phyloP scores from a whole-genome alignment of 805 yeast genomes.

The Starmerella roubikii region DNA sequence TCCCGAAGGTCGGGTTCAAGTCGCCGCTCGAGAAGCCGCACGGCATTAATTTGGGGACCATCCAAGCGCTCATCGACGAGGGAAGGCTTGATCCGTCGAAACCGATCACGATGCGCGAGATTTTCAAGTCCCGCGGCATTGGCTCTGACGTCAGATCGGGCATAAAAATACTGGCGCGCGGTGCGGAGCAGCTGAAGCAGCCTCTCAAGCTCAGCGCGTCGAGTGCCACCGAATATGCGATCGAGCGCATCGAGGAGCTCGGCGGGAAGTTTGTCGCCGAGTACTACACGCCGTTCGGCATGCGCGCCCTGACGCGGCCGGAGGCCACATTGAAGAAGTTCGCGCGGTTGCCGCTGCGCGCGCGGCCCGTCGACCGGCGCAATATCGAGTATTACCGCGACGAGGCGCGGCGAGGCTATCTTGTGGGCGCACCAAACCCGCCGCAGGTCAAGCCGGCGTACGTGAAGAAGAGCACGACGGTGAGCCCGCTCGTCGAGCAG shows the following conservation, averaged over 20 bases:
- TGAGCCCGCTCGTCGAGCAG: conserved; percentile 18
- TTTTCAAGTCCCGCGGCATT: conserved; percentile 62
- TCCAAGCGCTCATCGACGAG: conserved; percentile 55
- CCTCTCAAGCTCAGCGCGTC: conserved; percentile 72
- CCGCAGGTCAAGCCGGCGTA: conserved; percentile 21
- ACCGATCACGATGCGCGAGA: conserved; percentile 56
- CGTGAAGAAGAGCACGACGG: conserved; percentile 7
- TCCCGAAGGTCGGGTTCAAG: conserved; percentile 81
- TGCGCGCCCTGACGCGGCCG: conserved; percentile 67
- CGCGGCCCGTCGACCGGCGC: conserved; percentile 74
- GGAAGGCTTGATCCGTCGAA: conserved; percentile 44
- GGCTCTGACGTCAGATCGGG: conserved; percentile 46
- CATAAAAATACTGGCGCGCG: conserved; percentile 65
- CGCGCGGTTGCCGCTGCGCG: conserved; percentile 70
- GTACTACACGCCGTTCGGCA: conserved; percentile 53
- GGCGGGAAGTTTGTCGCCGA: conserved; percentile 67
- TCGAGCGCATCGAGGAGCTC: conserved; percentile 51
- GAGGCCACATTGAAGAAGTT: conserved; percentile 49
- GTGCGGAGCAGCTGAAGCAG: conserved; percentile 32
- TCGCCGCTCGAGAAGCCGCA: conserved; percentile 22
- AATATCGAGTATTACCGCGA: conserved; percentile 67
- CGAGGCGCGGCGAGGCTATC: conserved; percentile 62
- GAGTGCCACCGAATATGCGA: conserved; percentile 63
- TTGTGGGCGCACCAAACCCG: conserved; percentile 50
- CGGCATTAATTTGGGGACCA: conserved; percentile 51